Evolutionary conservation across 2,329 filamentous ascomycete species (phyloP), one percentile per base, ranked within the genome.

Genomic region (Trichoderma sp.): DNA sequence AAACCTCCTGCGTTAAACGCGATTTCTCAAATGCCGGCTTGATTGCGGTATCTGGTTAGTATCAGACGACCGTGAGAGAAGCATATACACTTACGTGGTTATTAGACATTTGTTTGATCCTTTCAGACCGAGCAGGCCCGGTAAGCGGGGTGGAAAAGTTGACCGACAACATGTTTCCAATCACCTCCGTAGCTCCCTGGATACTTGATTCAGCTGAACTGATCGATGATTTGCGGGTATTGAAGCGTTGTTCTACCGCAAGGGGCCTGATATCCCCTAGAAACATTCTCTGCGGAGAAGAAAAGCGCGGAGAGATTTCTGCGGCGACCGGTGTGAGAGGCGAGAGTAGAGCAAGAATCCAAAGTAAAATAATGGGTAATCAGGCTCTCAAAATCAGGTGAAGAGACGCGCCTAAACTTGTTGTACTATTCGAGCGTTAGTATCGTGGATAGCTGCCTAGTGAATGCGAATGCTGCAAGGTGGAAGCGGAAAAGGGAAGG

Each of bases 91-190:
- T 75, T 74, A 81, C 81, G 73, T 83, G 81, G 47, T 80, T 81
- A 65, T 80, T 81, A 43, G 79, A 77, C 78, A 83, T 80, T 72
- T 82, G 80, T 64, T 81, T 80, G 68, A 83, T 79, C 62, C 79
- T 76, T 69, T 81, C 79, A 4, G 76, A 74, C 4, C 81, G 79
- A 59, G 80, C 80, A 72, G 77, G 74, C 43, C 80, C 81, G 4
- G 78, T 77, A 1, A 82, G 78, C n/a, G 81, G 81, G 28, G 80
- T 79, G n/a, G 79, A 79, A 66, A 83, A 83, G 76, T 82, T 80
- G 68, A 83, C 79, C 13, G 80, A 80, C 55, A 82, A 73, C 81
- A 82, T 82, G 30, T 71, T 77, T 34, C 63, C 30, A 15, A 69
- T 64, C 28, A 43, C 34, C 2, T 26, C 13, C 6, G 61, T 43